Percentiles rank a stretch among this genome's conserved stretches.
Evolutionary conservation across 2,329 filamentous ascomycete genomes (phyloP).

Genomic region (Colletotrichum cordylinicola): DNA sequence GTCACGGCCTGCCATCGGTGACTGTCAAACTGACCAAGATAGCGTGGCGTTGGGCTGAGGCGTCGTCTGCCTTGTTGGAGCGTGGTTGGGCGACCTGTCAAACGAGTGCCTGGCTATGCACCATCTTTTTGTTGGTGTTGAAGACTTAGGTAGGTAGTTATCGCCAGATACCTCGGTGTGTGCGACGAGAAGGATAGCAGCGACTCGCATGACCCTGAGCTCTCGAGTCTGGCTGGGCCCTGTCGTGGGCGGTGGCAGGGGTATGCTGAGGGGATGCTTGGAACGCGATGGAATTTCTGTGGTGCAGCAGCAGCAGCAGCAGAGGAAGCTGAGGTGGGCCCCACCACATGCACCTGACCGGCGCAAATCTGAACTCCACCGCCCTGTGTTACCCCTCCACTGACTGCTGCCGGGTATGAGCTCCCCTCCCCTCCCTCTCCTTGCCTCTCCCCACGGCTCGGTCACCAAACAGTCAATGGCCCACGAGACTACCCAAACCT

Average conservation of each 20-base stretch:
- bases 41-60: background rate
- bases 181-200: background rate
- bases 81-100: background rate
- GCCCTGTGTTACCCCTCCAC: background rate
- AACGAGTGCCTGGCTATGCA: background rate
- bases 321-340: background rate
- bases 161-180: background rate
- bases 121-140: background rate
- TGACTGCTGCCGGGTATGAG: background rate
- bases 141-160: too few species aligned
- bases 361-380: background rate
- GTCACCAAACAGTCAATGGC: slow-evolving; percentile 14
- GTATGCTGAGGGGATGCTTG: background rate
- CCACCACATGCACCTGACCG: slow-evolving; percentile 2
- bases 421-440: background rate
- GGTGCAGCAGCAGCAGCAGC: background rate
- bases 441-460: slow-evolving; percentile 11
- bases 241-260: background rate
- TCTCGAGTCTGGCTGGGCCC: background rate
- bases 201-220: background rate
- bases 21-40: background rate
- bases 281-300: slow-evolving; percentile 3
- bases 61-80: background rate
- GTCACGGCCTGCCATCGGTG: background rate
- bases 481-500: background rate